These are phyloP conservation scores for Aureobasidium leucospermi DNA, from an alignment of 2,329 filamentous ascomycete genomes.

Conservation along the genomic window DNA sequence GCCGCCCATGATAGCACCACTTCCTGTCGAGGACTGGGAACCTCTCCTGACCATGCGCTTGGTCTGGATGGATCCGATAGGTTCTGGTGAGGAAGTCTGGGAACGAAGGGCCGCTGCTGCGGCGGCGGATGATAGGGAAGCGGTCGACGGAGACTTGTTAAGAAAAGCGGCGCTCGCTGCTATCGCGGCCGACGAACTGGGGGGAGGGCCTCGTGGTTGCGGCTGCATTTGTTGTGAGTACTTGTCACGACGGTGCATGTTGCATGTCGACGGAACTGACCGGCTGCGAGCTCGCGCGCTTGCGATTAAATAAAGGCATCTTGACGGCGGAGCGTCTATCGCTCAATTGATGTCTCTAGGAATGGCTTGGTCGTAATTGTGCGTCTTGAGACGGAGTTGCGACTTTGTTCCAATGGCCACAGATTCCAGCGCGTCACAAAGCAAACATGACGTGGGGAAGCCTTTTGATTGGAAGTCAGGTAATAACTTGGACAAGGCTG, in stretches of 20 bases:
- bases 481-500: not conserved
- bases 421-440: constrained; percentile 9
- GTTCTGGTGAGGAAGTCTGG: constrained; percentile 68
- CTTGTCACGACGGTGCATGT: not conserved
- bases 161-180: constrained; percentile 70
- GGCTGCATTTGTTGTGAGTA: constrained; percentile 4
- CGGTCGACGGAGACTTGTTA: constrained; percentile 55
- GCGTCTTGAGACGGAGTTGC: not conserved
- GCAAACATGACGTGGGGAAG: constrained; percentile 8
- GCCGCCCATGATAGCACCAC: constrained; percentile 30
- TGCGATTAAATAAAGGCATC: constrained; percentile 25
- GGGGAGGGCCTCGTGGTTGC: constrained; percentile 40
- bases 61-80: constrained; percentile 75
- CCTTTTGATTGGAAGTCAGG: not conserved
- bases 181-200: constrained; percentile 66
- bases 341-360: not conserved
- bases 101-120: constrained; percentile 78
- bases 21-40: constrained; percentile 62
- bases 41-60: constrained; percentile 72
- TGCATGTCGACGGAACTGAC: constrained; percentile 23
- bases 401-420: not conserved
- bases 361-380: constrained; percentile 13
- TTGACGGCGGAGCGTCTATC: not conserved
- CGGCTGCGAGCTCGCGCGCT: constrained; percentile 22
- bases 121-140: constrained; percentile 71